Conservation (phyloP, 78 protist species). For the slime mould (Dictyostelium discoideum) region DNA sequence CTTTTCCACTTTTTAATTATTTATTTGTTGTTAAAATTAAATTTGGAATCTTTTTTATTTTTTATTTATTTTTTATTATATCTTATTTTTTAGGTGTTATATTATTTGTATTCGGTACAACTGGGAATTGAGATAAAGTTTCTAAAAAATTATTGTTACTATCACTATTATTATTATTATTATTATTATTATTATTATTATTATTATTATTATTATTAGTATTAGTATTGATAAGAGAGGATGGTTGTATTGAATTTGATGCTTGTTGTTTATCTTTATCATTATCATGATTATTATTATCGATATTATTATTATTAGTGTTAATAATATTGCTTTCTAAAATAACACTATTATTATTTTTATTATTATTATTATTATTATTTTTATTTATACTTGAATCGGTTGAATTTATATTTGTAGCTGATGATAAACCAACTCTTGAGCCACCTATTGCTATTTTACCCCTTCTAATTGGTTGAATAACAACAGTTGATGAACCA, state of each 20-base stretch:
- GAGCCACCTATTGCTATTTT: conserved; percentile 62
- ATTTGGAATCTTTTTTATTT: too few species aligned
- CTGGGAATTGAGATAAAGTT: neutral
- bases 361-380: conserved; percentile 7
- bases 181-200: neutral
- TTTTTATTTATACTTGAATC: neutral
- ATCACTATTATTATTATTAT: neutral
- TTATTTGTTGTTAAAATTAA: too few species aligned
- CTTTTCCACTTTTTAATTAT: too few species aligned
- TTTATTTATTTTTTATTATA: neutral
- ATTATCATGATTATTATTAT: neutral
- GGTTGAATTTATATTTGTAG: neutral
- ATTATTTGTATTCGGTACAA: neutral
- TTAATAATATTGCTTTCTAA: neutral
- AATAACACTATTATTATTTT: neutral
- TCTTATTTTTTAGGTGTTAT: neutral
- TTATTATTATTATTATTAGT: neutral
- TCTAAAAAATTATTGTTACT: neutral
- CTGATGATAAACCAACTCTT: neutral
- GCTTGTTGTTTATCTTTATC: neutral
- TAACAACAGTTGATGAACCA: neutral
- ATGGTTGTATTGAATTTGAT: neutral
- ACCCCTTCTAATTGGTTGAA: conserved; percentile 7
- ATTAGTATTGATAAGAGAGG: neutral
- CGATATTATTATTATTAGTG: neutral